phyloP scores from a whole-genome alignment of 2,329 filamentous ascomycete genomes.

The Botrytis fabae region DNA sequence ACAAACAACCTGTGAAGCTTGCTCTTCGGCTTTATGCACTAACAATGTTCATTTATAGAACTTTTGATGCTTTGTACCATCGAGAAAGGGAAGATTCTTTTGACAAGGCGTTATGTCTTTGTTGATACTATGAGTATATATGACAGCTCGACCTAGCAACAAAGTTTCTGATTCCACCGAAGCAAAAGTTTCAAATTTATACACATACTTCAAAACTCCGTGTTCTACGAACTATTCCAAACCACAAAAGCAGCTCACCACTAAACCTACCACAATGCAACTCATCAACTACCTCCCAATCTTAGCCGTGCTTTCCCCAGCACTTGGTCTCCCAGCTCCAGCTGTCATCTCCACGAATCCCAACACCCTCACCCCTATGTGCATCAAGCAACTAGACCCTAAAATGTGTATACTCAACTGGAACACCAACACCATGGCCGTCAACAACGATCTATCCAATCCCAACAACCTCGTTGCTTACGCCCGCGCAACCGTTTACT shows the following conservation, averaged over 20 bases:
- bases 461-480: constrained; percentile 10
- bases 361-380: not conserved
- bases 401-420: constrained; percentile 5
- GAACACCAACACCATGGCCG: constrained; percentile 21
- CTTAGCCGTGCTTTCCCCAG: not conserved
- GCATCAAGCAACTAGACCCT: constrained; percentile 3
- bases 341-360: not conserved
- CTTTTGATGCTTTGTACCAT: not conserved
- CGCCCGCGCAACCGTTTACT: not conserved
- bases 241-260: not conserved
- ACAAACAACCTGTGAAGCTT: not conserved
- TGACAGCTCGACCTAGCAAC: not conserved
- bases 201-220: not conserved
- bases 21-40: not conserved
- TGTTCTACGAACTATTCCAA: not conserved
- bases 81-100: not conserved
- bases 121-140: not conserved
- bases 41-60: constrained; percentile 5
- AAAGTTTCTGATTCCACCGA: not conserved
- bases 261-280: constrained; percentile 7
- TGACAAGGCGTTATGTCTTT: not conserved
- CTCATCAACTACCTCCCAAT: constrained; percentile 15
- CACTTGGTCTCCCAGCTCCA: constrained; percentile 3
- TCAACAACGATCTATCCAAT: constrained; percentile 17
- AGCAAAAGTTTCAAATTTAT: not conserved